Percentiles rank a stretch among this genome's conserved stretches.
Conservation (phyloP, 768 basidiomycete species). For the Podaxis carcinomalis region DNA sequence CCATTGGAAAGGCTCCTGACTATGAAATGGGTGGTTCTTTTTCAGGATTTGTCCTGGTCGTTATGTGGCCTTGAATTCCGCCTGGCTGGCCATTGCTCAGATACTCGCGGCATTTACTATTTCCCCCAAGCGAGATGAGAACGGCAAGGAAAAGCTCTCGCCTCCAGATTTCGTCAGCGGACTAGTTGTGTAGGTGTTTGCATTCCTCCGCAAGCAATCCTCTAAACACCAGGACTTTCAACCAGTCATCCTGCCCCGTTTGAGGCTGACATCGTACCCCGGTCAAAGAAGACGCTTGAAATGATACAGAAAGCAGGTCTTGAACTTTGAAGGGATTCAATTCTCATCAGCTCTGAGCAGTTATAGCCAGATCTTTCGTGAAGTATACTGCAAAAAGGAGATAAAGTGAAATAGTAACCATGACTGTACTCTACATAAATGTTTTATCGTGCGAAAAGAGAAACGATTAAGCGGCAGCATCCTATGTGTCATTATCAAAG, state of each 20-base stretch:
- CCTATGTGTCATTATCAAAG: slow-evolving; percentile 62
- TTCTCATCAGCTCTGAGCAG: not conserved
- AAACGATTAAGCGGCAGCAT: not conserved
- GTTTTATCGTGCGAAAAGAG: not conserved
- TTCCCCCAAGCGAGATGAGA: slow-evolving; percentile 24
- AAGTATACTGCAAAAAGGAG: not conserved
- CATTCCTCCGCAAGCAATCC: too few relatives aligned
- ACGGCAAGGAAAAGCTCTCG: slow-evolving; percentile 24
- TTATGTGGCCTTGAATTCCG: slow-evolving; percentile 25
- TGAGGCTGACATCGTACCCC: slow-evolving; percentile 16
- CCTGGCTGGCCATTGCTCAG: slow-evolving; percentile 27
- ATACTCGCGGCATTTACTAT: slow-evolving; percentile 26
- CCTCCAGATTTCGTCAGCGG: slow-evolving; percentile 22
- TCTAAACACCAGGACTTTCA: not conserved
- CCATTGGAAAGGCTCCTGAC: not conserved
- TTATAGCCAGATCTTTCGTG: not conserved
- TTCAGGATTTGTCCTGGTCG: slow-evolving; percentile 32
- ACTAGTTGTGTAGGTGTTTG: slow-evolving; percentile 18
- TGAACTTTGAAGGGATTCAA: not conserved
- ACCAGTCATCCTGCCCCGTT: slow-evolving; percentile 23
- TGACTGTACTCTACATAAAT: slow-evolving; percentile 7
- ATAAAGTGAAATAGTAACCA: slow-evolving; percentile 4
- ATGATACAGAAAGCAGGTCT: slow-evolving; percentile 16
- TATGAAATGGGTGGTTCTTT: not conserved
- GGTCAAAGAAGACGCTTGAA: slow-evolving; percentile 16